Base-by-base conservation (phyloP, 768 basidiomycete genomes). In the Macrolepiota albuminosa region DNA sequence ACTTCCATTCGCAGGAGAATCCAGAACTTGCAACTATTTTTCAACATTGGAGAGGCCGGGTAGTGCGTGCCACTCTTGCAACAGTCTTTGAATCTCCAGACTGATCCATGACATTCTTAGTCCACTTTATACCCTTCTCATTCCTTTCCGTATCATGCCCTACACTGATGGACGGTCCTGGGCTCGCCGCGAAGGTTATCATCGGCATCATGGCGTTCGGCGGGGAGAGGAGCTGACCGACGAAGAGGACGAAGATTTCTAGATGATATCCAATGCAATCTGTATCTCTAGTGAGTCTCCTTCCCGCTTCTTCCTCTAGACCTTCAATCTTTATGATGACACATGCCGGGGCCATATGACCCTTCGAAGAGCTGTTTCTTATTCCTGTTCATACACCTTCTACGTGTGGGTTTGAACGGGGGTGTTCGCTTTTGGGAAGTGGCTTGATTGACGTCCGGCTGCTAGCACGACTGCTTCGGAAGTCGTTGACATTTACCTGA, bases 271-370 rank as follows among this genome's bases (percentile, higher is more conserved):
- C 46, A 31, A 11, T 14, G 21, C 18, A 29, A 53, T 51, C 26
- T 61, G 21, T 26, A 59, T n/a, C 31, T 49, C 9, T 34, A 43
- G 54, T 60, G 21, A 55, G 58, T 42, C 40, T 7, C 34, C 9
- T 37, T 42, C 56, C 56, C 45, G 18, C 16, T 31, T 52, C 53
- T 51, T 39, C 37, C 54, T 45, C 36, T 21, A 40, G 50, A 54
- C 58, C 54, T 52, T 21, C 45, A 34, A 34, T 10, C 48, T 58
- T 42, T 61, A 68, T 75, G 88, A 89, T 87, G 88, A 86, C 61
- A 84, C 63, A 66, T 78, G 85, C 89, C 89, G 89, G 89, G 89
- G 89, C 89, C 89, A 91, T 86, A 89, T 84, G 89, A 91, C 85
- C 66, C 86, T 87, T 77, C 70, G 73, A 73, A 72, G 72, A 59